Conservation (phyloP, 129 eudicot genomes). For the Flaveria bidentis region DNA sequence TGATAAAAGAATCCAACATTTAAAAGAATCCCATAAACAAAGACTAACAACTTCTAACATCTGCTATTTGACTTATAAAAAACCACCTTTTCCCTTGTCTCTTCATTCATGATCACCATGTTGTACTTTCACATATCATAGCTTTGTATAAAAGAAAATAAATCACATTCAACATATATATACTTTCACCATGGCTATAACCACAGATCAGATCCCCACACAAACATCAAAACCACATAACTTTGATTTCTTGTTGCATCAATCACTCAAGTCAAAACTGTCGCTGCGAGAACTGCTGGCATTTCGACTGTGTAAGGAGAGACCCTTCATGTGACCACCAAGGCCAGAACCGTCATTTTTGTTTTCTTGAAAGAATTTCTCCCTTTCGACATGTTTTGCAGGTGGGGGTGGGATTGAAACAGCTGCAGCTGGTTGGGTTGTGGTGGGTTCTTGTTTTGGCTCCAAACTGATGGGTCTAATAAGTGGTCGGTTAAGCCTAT, state of each 20-base stretch:
- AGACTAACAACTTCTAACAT: slow-evolving; percentile 33
- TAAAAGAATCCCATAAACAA: slow-evolving; percentile 31
- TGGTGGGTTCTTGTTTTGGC: slow-evolving; percentile 46
- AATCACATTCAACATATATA: slow-evolving; percentile 31
- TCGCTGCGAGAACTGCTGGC: slow-evolving; percentile 77
- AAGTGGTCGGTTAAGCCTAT: slow-evolving; percentile 77
- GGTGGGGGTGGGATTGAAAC: slow-evolving; percentile 93
- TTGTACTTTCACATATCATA: slow-evolving; percentile 38
- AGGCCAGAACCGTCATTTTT: slow-evolving; percentile 58
- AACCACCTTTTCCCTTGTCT: slow-evolving; percentile 23
- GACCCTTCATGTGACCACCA: slow-evolving; percentile 73
- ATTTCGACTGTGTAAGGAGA: slow-evolving; percentile 76
- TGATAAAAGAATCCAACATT: slow-evolving; percentile 33
- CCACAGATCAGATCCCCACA: slow-evolving; percentile 18
- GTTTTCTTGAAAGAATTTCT: slow-evolving; percentile 84
- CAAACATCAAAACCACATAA: slow-evolving; percentile 31
- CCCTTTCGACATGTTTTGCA: slow-evolving; percentile 86
- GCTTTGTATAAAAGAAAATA: slow-evolving; percentile 27
- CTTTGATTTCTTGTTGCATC: slow-evolving; percentile 14
- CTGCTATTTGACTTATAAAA: slow-evolving; percentile 36
- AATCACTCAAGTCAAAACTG: slow-evolving; percentile 61
- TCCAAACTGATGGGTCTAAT: slow-evolving; percentile 70
- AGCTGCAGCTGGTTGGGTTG: slow-evolving; percentile 41
- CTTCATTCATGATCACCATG: slow-evolving; percentile 25
- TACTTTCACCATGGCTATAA: slow-evolving; percentile 31